Conservation (phyloP, 2,329 filamentous ascomycete genomes). For the Penicillium psychrosexuale region DNA sequence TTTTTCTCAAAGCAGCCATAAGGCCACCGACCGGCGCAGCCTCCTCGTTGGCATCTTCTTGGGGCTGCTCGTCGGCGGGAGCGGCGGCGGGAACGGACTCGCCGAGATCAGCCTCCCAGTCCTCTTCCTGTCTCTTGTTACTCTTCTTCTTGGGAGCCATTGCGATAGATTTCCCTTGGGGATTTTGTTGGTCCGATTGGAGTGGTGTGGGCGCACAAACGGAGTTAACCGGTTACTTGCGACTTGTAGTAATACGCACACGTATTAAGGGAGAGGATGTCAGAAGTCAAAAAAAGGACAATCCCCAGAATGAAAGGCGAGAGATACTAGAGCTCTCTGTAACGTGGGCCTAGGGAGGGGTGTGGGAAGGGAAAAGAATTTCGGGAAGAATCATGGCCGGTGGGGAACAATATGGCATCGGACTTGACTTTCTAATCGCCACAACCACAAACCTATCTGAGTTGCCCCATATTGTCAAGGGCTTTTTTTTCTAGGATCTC, state of each 20-base stretch:
- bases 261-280: background rate
- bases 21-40: constrained; percentile 62
- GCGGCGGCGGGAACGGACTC: constrained; percentile 59
- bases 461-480: background rate
- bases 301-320: constrained; percentile 23
- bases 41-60: constrained; percentile 51
- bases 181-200: constrained; percentile 13
- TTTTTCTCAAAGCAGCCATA: constrained; percentile 77
- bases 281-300: constrained; percentile 1
- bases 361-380: constrained; percentile 23
- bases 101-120: constrained; percentile 92
- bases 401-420: constrained; percentile 20
- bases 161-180: constrained; percentile 18
- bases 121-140: constrained; percentile 78
- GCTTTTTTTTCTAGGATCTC: background rate
- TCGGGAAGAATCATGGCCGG: constrained; percentile 25
- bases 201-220: constrained; percentile 26
- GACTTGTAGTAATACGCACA: constrained; percentile 5
- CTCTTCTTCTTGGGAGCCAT: constrained; percentile 98
- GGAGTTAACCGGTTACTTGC: constrained; percentile 29
- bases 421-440: constrained; percentile 16
- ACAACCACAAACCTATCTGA: background rate
- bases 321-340: constrained; percentile 9
- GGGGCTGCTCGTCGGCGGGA: constrained; percentile 46
- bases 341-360: constrained; percentile 18